Percentiles rank a stretch among this genome's conserved stretches.
Evolutionary conservation across 768 basidiomycete species (phyloP).

Genomic region (Russula foetens): DNA sequence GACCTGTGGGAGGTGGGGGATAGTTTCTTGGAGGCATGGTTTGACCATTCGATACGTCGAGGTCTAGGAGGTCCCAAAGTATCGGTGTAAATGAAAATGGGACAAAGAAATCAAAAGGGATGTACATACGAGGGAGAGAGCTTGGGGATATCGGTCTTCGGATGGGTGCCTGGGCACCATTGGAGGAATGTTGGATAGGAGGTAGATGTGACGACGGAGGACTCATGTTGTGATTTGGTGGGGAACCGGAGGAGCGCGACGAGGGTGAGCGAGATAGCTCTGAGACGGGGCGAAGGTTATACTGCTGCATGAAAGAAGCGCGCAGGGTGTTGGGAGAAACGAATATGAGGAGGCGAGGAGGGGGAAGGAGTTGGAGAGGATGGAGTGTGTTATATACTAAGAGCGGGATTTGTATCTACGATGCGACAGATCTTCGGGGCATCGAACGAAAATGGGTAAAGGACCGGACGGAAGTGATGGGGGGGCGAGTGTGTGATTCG

Average conservation of each 20-base stretch:
- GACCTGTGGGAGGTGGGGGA: conserved; percentile 71
- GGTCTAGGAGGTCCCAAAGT: conserved; percentile 41
- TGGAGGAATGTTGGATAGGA: conserved; percentile 16
- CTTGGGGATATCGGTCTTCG: conserved; percentile 19
- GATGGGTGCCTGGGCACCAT: conserved; percentile 3
- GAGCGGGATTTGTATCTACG: conserved; percentile 18
- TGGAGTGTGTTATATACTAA: conserved; percentile 9
- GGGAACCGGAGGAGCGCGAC: conserved; percentile 12
- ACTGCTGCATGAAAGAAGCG: conserved; percentile 12
- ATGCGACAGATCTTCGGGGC: conserved; percentile 11
- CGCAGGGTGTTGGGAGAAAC: neutral
- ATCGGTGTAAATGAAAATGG: too few relatives aligned
- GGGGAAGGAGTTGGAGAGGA: neutral
- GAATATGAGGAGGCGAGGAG: neutral
- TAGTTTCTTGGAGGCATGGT: conserved; percentile 48
- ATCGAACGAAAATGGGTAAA: conserved; percentile 11
- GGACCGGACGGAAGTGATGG: conserved; percentile 15
- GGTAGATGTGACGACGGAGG: conserved; percentile 15
- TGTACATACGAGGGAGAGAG: conserved; percentile 15
- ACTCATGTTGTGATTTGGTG: conserved; percentile 9
- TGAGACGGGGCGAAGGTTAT: conserved; percentile 18
- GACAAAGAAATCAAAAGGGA: too few relatives aligned
- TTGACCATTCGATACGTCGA: conserved; percentile 51
- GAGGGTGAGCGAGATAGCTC: conserved; percentile 18
- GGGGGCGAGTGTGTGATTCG: neutral